These are phyloP conservation scores for Colletotrichum sansevieriae DNA, from an alignment of 2,329 filamentous ascomycete genomes.

Conservation along the genomic window DNA sequence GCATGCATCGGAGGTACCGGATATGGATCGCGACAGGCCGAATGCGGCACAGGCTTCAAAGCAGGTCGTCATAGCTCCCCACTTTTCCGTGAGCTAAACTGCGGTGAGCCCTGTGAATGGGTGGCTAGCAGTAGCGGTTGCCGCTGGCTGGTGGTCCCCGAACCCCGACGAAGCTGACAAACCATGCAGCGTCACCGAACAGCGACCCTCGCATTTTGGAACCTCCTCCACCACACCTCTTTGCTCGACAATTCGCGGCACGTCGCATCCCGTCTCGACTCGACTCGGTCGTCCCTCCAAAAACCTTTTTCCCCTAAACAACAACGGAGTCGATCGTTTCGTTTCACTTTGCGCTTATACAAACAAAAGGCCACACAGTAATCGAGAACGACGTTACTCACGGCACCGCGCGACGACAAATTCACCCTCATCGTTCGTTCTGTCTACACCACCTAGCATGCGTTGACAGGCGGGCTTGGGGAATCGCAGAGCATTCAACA, in stretches of 20 bases:
- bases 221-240: constrained; percentile 32
- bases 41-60: constrained; percentile 38
- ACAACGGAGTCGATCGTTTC: constrained; percentile 11
- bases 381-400: background rate
- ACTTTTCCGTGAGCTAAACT: constrained; percentile 37
- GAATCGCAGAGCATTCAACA: constrained; percentile 34
- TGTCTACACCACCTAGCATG: constrained; percentile 32
- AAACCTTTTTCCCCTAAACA: constrained; percentile 23
- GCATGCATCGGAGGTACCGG: constrained; percentile 34
- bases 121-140: background rate
- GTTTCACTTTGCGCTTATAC: constrained; percentile 10
- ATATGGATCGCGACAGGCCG: constrained; percentile 34
- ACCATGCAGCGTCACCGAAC: constrained; percentile 30
- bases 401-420: constrained; percentile 9
- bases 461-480: constrained; percentile 37
- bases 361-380: background rate
- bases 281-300: constrained; percentile 27
- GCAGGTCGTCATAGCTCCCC: constrained; percentile 43
- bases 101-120: constrained; percentile 32
- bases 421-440: constrained; percentile 10
- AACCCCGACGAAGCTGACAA: constrained; percentile 38
- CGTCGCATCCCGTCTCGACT: constrained; percentile 35
- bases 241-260: constrained; percentile 17
- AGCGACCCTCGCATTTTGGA: constrained; percentile 29
- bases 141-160: constrained; percentile 11